A percentile compares a stretch with the other conserved stretches of the same genome.
Conservation (phyloP, 257 asterid genomes). For the Solanum dulcamara region DNA sequence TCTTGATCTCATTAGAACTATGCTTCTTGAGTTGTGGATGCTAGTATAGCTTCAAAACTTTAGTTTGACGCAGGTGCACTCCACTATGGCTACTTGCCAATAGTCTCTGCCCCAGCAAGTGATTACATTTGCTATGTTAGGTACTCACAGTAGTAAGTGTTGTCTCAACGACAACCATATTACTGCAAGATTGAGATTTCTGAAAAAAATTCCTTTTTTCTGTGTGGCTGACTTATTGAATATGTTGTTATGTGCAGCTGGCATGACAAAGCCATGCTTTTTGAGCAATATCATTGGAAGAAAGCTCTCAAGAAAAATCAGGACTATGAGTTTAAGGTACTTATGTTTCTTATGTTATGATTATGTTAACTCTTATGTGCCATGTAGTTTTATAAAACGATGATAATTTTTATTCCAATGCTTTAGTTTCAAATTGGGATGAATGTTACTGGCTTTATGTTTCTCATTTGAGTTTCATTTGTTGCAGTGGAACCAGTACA, state of each 20-base stretch:
- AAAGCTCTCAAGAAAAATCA: conserved; percentile 58
- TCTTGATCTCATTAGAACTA: background rate
- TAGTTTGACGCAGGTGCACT: background rate
- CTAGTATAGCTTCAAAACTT: background rate
- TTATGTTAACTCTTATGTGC: background rate
- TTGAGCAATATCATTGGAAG: conserved; percentile 95
- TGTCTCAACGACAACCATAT: background rate
- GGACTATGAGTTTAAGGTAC: conserved; percentile 75
- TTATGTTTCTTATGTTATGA: background rate
- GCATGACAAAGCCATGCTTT: conserved; percentile 89
- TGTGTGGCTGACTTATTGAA: background rate
- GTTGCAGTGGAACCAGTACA: conserved; percentile 72
- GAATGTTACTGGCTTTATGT: background rate
- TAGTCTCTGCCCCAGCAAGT: background rate
- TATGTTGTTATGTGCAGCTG: conserved; percentile 38
- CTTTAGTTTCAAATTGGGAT: background rate
- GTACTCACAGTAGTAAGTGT: background rate
- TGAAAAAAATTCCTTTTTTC: background rate
- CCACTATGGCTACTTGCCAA: background rate
- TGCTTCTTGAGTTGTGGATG: background rate
- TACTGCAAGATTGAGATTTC: background rate
- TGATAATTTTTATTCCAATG: background rate
- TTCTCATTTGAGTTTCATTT: background rate
- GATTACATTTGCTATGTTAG: background rate
- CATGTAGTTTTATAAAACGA: background rate